Evolutionary conservation across 2,329 filamentous ascomycete genomes (phyloP).

Genomic region (Ophiostoma sp.): DNA sequence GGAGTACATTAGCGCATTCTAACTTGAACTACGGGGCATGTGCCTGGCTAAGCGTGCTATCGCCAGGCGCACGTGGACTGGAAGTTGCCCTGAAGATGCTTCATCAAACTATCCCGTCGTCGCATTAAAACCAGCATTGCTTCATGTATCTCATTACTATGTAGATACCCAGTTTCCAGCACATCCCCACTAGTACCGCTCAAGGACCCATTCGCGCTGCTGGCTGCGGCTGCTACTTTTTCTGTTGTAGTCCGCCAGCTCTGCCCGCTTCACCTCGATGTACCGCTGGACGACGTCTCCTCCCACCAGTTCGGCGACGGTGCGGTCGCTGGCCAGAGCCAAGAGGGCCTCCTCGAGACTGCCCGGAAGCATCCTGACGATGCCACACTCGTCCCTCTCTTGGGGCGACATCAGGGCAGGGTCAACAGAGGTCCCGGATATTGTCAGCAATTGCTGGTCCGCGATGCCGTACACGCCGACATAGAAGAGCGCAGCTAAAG

Average conservation of each 20-base stretch:
- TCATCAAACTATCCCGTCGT: no score
- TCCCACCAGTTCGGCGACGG: conserved; percentile 45
- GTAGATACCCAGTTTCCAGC: background rate
- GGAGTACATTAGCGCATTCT: conserved; percentile 3
- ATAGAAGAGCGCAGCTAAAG: conserved; percentile 54
- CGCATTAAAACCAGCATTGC: no score
- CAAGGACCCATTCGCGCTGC: conserved; percentile 56
- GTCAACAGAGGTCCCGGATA: conserved; percentile 52
- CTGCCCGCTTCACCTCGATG: conserved; percentile 52
- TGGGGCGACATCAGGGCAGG: conserved; percentile 46
- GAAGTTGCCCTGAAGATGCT: background rate
- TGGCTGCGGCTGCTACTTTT: conserved; percentile 45
- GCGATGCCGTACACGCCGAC: conserved; percentile 55
- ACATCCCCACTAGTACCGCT: conserved; percentile 49
- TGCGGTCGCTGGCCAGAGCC: conserved; percentile 45
- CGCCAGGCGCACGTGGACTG: background rate
- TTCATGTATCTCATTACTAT: no score
- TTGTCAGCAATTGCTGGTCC: conserved; percentile 40
- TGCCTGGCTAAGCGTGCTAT: background rate
- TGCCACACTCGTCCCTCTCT: conserved; percentile 48
- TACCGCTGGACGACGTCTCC: conserved; percentile 52
- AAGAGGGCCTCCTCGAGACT: conserved; percentile 51
- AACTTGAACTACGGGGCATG: background rate
- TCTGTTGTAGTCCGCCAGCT: conserved; percentile 46
- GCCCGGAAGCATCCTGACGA: conserved; percentile 50